Percentiles rank a stretch among this genome's conserved stretches.
These are phyloP conservation scores for Calonectria pteridis DNA, from an alignment of 2,329 filamentous ascomycete species.

Conservation along the genomic window DNA sequence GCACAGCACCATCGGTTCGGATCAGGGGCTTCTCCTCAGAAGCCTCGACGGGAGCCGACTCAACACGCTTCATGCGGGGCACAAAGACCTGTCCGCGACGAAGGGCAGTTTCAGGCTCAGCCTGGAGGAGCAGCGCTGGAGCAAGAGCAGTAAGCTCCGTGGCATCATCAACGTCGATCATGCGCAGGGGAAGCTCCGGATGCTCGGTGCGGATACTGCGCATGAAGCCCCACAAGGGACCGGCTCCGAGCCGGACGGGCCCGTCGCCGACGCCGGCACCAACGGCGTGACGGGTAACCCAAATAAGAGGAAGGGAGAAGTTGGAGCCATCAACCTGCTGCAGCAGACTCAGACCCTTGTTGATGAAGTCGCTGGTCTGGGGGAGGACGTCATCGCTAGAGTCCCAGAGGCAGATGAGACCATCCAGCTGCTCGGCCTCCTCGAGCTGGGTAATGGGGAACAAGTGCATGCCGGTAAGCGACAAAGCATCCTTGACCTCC, in stretches of 20 bases:
- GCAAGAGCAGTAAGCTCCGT: background rate
- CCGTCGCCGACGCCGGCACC: background rate
- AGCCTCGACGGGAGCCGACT: background rate
- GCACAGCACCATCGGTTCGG: background rate
- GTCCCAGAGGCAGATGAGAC: background rate
- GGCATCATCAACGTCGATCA: background rate
- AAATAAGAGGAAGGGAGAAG: background rate
- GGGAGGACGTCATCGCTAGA: background rate
- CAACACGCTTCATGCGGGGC: background rate
- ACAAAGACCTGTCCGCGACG: background rate
- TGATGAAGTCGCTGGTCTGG: background rate
- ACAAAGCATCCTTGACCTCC: background rate
- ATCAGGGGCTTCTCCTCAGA: background rate
- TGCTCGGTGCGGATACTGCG: background rate
- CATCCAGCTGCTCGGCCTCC: background rate
- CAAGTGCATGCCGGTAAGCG: background rate
- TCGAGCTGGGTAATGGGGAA: background rate
- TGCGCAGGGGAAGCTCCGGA: background rate
- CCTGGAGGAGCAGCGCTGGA: background rate
- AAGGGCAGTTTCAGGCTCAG: background rate
- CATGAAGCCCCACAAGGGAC: background rate
- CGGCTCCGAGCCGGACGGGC: background rate
- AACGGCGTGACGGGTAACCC: background rate
- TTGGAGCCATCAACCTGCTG: background rate
- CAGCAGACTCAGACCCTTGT: background rate